phyloP scores from a whole-genome alignment of 495 filamentous ascomycete genomes.

The Glonium stellatum region DNA sequence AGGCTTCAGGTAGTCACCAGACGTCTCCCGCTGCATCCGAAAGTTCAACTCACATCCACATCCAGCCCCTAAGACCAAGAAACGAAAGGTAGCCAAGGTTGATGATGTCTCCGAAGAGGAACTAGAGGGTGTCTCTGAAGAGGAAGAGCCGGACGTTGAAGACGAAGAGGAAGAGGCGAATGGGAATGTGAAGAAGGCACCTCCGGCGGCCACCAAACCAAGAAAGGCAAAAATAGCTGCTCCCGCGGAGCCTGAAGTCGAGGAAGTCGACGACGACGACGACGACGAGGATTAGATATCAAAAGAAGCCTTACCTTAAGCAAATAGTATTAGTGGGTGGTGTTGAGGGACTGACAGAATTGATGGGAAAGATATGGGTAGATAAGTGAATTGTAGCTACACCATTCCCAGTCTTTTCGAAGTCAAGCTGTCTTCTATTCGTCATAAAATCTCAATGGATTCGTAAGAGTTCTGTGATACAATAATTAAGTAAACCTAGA shows the following conservation, averaged over 20 bases:
- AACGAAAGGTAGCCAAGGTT: conserved; percentile 17
- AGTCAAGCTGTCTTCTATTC: too few species aligned
- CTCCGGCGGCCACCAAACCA: conserved; percentile 26
- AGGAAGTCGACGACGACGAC: conserved; percentile 31
- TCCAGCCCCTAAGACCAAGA: conserved; percentile 14
- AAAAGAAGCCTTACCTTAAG: background rate
- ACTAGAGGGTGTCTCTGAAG: conserved; percentile 12
- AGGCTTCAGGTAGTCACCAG: conserved; percentile 4
- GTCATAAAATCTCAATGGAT: background rate
- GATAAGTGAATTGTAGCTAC: too few species aligned
- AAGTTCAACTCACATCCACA: background rate
- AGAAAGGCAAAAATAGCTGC: conserved; percentile 20
- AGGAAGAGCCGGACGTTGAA: conserved; percentile 22
- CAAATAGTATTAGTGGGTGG: too few species aligned
- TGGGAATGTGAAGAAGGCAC: conserved; percentile 25
- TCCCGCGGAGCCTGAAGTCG: conserved; percentile 26
- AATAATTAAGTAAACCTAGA: too few species aligned
- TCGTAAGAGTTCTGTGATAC: too few species aligned
- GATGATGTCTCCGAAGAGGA: conserved; percentile 26
- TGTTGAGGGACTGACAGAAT: too few species aligned
- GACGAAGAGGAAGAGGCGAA: conserved; percentile 20
- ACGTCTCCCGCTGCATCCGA: background rate
- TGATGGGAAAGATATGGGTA: too few species aligned
- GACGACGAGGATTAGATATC: conserved; percentile 16
- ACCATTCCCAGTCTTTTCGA: too few species aligned